A percentile compares a stretch with the other conserved stretches of the same genome.
Conservation (phyloP, 176 grass and related monocot genomes). For the Eragrostis curvula region DNA sequence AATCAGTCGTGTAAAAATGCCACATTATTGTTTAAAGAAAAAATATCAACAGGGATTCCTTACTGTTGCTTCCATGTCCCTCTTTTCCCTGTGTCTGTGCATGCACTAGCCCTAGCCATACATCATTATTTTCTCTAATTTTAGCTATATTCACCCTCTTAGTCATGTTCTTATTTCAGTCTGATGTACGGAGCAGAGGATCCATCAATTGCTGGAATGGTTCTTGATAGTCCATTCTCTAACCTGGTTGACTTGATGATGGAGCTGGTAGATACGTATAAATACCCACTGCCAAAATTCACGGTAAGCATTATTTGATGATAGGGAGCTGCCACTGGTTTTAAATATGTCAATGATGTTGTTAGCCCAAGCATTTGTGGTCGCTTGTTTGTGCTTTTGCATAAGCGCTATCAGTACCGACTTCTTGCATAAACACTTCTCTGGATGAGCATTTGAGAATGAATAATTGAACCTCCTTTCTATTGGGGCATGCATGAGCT, state of each 20-base stretch:
- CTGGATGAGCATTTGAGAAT: not conserved
- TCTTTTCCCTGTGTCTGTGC: not conserved
- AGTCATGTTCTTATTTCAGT: conserved; percentile 51
- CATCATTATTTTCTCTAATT: conserved; percentile 9
- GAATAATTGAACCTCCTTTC: conserved; percentile 16
- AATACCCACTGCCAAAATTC: conserved; percentile 99
- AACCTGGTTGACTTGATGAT: conserved; percentile 99
- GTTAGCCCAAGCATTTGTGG: conserved; percentile 5
- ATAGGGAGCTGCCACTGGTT: not conserved
- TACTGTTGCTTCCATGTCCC: not conserved
- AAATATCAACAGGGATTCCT: not conserved
- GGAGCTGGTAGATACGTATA: conserved; percentile 99
- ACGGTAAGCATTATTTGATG: conserved; percentile 62
- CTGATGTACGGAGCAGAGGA: conserved; percentile 99
- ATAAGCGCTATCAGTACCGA: not conserved
- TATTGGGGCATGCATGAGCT: conserved; percentile 22
- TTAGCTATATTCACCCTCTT: conserved; percentile 17
- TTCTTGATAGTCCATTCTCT: conserved; percentile 99
- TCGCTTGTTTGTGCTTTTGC: conserved; percentile 17
- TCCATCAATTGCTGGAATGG: conserved; percentile 99
- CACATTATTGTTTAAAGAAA: not conserved
- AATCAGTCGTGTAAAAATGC: not conserved
- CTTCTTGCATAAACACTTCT: not conserved
- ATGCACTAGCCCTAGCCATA: not conserved
- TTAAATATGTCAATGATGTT: not conserved